phyloP scores from a whole-genome alignment of 2,329 filamentous ascomycete genomes.

The Phialophora chinensis region DNA sequence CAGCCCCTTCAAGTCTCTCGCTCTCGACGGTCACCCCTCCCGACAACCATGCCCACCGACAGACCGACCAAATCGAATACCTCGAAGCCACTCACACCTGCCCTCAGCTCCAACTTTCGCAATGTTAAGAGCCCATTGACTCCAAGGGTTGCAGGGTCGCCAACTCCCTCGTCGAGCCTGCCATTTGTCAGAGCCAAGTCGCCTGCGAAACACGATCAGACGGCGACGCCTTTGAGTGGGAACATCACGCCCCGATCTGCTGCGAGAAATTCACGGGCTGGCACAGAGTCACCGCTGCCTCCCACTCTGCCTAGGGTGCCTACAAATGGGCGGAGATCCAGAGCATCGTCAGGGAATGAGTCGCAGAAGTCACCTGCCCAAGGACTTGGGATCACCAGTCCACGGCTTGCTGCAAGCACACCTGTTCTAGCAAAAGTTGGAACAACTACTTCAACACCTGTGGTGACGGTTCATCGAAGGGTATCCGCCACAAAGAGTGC shows the following conservation, averaged over 20 bases:
- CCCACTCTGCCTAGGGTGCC: conserved; percentile 18
- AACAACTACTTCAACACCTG: conserved; percentile 21
- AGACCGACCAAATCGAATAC: conserved; percentile 56
- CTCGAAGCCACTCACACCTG: conserved; percentile 69
- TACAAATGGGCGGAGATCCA: conserved; percentile 22
- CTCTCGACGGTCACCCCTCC: conserved; percentile 42
- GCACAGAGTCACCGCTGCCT: conserved; percentile 68
- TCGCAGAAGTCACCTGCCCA: conserved; percentile 29
- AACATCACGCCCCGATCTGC: conserved; percentile 83
- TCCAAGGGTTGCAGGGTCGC: conserved; percentile 61
- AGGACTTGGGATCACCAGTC: conserved; percentile 28
- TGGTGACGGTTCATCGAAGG: conserved; percentile 36
- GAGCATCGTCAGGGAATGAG: conserved; percentile 36
- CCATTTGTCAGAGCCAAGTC: conserved; percentile 33
- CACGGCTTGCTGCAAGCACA: conserved; percentile 28
- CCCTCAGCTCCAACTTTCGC: conserved; percentile 67
- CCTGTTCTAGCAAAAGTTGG: conserved; percentile 20
- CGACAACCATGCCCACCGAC: conserved; percentile 55
- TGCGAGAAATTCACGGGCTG: conserved; percentile 71
- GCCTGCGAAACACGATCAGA: conserved; percentile 49
- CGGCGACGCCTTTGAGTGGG: conserved; percentile 63
- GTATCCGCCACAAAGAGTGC: conserved; percentile 48
- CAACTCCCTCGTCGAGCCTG: conserved; percentile 43
- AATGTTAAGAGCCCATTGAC: conserved; percentile 62
- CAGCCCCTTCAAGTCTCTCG: conserved; percentile 23